Percentiles rank a stretch among this genome's conserved stretches.
These are phyloP conservation scores for Fusarium dimerum DNA, from an alignment of 2,329 filamentous ascomycete species.

Conservation along the genomic window DNA sequence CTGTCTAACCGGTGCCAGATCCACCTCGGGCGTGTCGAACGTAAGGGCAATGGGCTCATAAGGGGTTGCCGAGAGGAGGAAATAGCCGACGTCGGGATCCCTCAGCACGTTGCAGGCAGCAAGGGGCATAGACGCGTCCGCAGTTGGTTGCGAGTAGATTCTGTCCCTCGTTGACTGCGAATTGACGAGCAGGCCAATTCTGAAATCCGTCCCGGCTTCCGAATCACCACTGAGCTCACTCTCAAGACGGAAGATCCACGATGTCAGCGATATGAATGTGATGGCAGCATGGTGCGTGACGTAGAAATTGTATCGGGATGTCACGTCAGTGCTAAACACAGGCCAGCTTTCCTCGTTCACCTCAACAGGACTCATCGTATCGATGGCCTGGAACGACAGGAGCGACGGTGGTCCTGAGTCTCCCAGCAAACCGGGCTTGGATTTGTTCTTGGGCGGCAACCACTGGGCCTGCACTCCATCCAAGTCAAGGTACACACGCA, in stretches of 20 bases:
- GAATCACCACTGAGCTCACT: slow-evolving; percentile 58
- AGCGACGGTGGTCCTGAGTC: slow-evolving; percentile 48
- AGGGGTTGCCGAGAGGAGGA: slow-evolving; percentile 60
- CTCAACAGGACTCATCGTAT: slow-evolving; percentile 58
- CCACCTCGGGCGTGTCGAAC: slow-evolving; percentile 60
- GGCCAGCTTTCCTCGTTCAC: slow-evolving; percentile 61
- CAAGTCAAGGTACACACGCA: slow-evolving; percentile 62
- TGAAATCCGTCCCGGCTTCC: slow-evolving; percentile 61
- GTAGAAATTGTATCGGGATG: slow-evolving; percentile 64
- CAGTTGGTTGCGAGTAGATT: slow-evolving; percentile 54
- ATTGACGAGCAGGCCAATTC: slow-evolving; percentile 60
- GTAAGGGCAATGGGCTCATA: slow-evolving; percentile 59
- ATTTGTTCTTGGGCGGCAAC: slow-evolving; percentile 59
- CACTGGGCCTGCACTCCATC: slow-evolving; percentile 67
- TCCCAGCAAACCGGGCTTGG: slow-evolving; percentile 42
- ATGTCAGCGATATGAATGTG: slow-evolving; percentile 58
- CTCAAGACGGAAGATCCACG: slow-evolving; percentile 66
- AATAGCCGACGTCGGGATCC: slow-evolving; percentile 65
- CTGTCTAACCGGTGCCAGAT: slow-evolving; percentile 44
- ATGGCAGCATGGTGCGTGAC: slow-evolving; percentile 63
- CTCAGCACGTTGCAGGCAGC: slow-evolving; percentile 55
- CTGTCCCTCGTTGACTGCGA: slow-evolving; percentile 60
- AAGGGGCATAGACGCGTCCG: slow-evolving; percentile 49
- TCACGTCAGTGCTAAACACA: slow-evolving; percentile 61
- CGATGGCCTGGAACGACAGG: slow-evolving; percentile 63